Evolutionary conservation across 495 filamentous ascomycete genomes (phyloP).

Genomic region (Penicillium roqueforti): DNA sequence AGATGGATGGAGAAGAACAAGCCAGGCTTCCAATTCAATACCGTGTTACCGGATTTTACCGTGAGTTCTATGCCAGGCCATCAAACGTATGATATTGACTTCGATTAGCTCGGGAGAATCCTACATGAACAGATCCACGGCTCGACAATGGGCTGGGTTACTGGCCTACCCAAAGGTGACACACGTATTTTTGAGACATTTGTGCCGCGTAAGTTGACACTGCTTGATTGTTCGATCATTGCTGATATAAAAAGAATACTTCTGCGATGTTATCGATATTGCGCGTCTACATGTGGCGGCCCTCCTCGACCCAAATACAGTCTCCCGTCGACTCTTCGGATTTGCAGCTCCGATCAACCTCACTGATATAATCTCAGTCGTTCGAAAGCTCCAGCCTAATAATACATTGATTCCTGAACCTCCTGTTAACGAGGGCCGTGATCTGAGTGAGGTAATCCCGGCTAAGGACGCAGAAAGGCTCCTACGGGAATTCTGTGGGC

Average conservation of each 20-base stretch:
- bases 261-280: conserved; percentile 48
- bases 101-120: not conserved
- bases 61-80: conserved; percentile 19
- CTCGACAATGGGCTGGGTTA: conserved; percentile 4
- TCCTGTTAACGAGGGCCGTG: conserved; percentile 9
- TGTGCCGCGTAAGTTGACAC: not conserved
- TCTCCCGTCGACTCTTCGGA: conserved; percentile 43
- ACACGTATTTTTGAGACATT: not conserved
- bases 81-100: not conserved
- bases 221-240: not conserved
- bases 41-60: conserved; percentile 45
- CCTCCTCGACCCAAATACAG: conserved; percentile 37
- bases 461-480: conserved; percentile 10
- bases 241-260: conserved; percentile 22
- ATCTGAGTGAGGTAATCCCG: conserved; percentile 11
- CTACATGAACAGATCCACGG: conserved; percentile 1
- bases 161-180: conserved; percentile 27
- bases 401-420: conserved; percentile 17
- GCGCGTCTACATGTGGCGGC: conserved; percentile 47
- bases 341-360: conserved; percentile 16
- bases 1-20: conserved; percentile 47
- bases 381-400: conserved; percentile 20
- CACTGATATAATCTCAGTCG: conserved; percentile 14
- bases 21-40: conserved; percentile 47
- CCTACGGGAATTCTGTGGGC: conserved; percentile 14